Conservation (phyloP, 108 stramenopile genomes). For the Discostella stelligeroides region DNA sequence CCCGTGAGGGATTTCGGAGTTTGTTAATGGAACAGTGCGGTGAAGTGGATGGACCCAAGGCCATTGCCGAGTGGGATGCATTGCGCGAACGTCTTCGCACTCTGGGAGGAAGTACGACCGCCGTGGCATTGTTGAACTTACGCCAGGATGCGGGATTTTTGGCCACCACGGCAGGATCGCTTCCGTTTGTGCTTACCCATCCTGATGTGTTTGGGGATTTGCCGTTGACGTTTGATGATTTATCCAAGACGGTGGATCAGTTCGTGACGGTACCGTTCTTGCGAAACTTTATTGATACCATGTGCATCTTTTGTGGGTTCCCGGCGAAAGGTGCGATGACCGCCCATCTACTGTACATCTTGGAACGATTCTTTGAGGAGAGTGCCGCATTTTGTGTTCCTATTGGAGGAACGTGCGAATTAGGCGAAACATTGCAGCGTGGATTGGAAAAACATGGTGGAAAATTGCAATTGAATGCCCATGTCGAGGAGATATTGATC, state of each 20-base stretch:
- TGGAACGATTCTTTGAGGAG: conserved; percentile 92
- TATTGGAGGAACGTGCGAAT: conserved; percentile 85
- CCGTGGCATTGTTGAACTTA: conserved; percentile 82
- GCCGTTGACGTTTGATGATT: conserved; percentile 85
- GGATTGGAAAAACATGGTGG: conserved; percentile 88
- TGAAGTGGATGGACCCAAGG: conserved; percentile 84
- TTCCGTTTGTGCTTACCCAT: conserved; percentile 85
- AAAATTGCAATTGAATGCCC: conserved; percentile 87
- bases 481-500: conserved; percentile 89
- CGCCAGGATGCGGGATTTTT: conserved; percentile 90
- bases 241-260: conserved; percentile 89
- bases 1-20: conserved; percentile 64
- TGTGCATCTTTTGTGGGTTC: conserved; percentile 95
- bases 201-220: conserved; percentile 90
- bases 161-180: conserved; percentile 83
- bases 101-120: conserved; percentile 83
- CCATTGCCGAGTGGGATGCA: conserved; percentile 83
- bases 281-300: conserved; percentile 92
- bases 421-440: conserved; percentile 77
- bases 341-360: conserved; percentile 79
- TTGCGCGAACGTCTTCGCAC: conserved; percentile 81
- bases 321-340: conserved; percentile 96
- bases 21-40: conserved; percentile 80
- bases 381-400: conserved; percentile 83
- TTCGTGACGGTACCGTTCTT: conserved; percentile 90